Evolutionary conservation across 2,329 filamentous ascomycete species (phyloP).

Genomic region (Alternaria arbusti): DNA sequence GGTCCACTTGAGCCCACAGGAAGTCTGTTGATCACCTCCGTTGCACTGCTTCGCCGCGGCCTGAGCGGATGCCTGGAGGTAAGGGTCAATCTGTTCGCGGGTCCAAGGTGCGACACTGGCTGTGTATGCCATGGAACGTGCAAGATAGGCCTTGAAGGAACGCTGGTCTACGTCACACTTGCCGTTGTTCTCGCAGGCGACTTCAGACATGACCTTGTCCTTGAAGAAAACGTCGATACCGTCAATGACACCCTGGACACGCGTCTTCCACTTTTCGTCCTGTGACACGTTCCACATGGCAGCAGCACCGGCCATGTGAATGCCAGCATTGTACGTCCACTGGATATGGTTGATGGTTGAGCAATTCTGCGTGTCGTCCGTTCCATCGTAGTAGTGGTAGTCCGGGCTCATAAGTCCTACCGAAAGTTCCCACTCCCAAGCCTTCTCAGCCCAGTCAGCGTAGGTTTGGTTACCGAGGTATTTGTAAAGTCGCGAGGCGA

Average conservation of each 20-base stretch:
- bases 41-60: constrained; percentile 63
- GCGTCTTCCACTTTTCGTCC: constrained; percentile 39
- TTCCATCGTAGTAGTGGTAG: constrained; percentile 56
- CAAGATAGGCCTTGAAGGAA: constrained; percentile 55
- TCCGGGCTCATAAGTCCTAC: constrained; percentile 59
- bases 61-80: constrained; percentile 60
- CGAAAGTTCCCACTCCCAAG: constrained; percentile 63
- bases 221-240: constrained; percentile 53
- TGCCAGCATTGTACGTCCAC: constrained; percentile 57
- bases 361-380: constrained; percentile 54
- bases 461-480: constrained; percentile 66
- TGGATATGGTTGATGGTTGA: constrained; percentile 52
- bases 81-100: constrained; percentile 54
- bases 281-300: constrained; percentile 55
- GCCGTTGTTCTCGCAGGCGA: constrained; percentile 54
- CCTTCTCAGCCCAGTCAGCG: constrained; percentile 67
- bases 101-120: constrained; percentile 50
- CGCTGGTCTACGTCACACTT: constrained; percentile 58
- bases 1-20: constrained; percentile 56
- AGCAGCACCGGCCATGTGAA: constrained; percentile 55
- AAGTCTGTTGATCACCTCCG: constrained; percentile 55
- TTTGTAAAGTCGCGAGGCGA: constrained; percentile 76
- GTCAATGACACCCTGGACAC: constrained; percentile 44
- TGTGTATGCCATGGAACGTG: constrained; percentile 53
- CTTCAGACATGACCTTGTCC: constrained; percentile 55